These are phyloP conservation scores for Maudiozyma turicensis DNA, from an alignment of 805 yeast species.

Conservation along the genomic window DNA sequence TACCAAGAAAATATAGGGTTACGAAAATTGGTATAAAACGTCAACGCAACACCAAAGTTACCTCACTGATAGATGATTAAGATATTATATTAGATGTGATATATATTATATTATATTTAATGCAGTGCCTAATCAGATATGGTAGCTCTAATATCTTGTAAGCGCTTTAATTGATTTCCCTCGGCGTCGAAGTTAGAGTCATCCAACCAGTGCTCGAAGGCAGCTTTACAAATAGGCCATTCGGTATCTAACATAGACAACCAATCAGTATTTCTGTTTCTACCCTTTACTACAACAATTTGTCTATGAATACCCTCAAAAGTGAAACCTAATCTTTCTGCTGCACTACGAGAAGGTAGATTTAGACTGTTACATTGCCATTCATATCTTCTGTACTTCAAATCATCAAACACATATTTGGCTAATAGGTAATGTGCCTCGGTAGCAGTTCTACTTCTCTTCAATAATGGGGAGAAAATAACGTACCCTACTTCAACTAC, in stretches of 20 bases:
- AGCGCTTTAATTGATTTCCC: not conserved
- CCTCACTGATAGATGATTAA: no score
- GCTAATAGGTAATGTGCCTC: conserved; percentile 27
- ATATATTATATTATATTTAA: no score
- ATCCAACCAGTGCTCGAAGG: conserved; percentile 21
- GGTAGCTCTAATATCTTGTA: not conserved
- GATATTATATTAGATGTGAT: no score
- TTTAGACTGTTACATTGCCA: conserved; percentile 30
- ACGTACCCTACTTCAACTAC: conserved; percentile 25
- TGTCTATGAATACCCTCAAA: conserved; percentile 28
- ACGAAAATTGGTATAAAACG: no score
- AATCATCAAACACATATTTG: conserved; percentile 21
- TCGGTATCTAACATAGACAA: conserved; percentile 26
- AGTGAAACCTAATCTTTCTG: conserved; percentile 26
- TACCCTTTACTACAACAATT: conserved; percentile 20
- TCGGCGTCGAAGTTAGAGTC: not conserved
- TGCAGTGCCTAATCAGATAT: not conserved
- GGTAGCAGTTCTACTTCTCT: conserved; percentile 23
- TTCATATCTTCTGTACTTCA: conserved; percentile 27
- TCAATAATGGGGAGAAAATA: conserved; percentile 12
- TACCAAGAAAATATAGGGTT: not conserved
- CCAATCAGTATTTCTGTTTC: conserved; percentile 28
- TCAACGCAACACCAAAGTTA: no score
- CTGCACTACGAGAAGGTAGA: conserved; percentile 25
- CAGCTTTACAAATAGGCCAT: conserved; percentile 18